phyloP scores from a whole-genome alignment of 441 rosid genomes.

The Populus hybrid region DNA sequence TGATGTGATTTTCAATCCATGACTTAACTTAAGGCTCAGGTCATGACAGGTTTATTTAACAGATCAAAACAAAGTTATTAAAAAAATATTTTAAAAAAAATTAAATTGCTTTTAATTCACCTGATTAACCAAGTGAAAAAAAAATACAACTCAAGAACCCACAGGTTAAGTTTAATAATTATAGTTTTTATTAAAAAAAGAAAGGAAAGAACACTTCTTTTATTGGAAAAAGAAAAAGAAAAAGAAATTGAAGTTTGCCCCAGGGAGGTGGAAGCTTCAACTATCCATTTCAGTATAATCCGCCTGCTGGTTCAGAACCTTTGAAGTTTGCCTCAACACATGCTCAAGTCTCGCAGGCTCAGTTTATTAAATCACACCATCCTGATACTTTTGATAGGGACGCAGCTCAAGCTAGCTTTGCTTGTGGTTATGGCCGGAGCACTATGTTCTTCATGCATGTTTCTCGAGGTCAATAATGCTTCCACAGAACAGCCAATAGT shows the following conservation, averaged over 20 bases:
- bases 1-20: no score
- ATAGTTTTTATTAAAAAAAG: no score
- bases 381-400: slow-evolving; percentile 27
- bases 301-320: slow-evolving; percentile 63
- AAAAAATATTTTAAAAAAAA: no score
- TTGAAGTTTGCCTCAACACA: slow-evolving; percentile 52
- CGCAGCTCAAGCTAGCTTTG: slow-evolving; percentile 56
- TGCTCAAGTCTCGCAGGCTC: slow-evolving; percentile 54
- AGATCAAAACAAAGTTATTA: no score
- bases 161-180: no score
- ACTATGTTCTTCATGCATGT: slow-evolving; percentile 73
- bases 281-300: slow-evolving; percentile 47
- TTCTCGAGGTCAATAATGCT: slow-evolving; percentile 86
- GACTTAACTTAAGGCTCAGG: no score
- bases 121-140: no score
- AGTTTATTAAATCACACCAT: slow-evolving; percentile 21
- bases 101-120: no score
- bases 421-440: slow-evolving; percentile 69
- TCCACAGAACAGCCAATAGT: slow-evolving; percentile 88
- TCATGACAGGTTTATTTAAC: no score
- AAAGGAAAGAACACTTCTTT: no score
- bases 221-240: no score
- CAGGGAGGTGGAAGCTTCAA: slow-evolving; percentile 72
- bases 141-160: no score
- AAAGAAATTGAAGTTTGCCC: background rate